Evolutionary conservation across 805 yeast species (phyloP).

Genomic region (Yamadazyma sp.): DNA sequence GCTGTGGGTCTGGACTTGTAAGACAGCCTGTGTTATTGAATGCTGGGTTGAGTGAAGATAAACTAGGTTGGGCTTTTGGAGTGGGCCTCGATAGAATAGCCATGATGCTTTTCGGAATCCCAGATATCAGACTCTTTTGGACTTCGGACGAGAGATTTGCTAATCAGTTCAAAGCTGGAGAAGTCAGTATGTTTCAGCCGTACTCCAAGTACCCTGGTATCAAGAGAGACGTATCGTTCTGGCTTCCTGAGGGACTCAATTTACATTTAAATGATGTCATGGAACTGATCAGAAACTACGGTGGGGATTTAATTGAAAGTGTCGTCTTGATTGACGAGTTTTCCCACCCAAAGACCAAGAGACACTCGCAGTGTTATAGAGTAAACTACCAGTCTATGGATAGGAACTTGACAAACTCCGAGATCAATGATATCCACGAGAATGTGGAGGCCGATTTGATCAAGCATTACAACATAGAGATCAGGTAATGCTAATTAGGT

Average conservation of each 20-base stretch:
- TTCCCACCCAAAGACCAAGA: slow-evolving; percentile 77
- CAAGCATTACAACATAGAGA: slow-evolving; percentile 52
- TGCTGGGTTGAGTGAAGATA: slow-evolving; percentile 59
- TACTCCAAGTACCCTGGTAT: slow-evolving; percentile 92
- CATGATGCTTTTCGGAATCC: slow-evolving; percentile 91
- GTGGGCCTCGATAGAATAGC: slow-evolving; percentile 93
- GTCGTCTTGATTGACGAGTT: slow-evolving; percentile 82
- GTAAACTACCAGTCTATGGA: slow-evolving; percentile 96
- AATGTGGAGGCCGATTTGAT: slow-evolving; percentile 59
- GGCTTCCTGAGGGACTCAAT: slow-evolving; percentile 58
- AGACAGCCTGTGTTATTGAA: slow-evolving; percentile 72
- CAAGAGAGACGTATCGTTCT: slow-evolving; percentile 84
- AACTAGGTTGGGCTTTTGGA: slow-evolving; percentile 97
- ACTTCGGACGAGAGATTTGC: slow-evolving; percentile 74
- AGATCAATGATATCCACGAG: slow-evolving; percentile 73
- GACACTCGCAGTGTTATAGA: slow-evolving; percentile 81
- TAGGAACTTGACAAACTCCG: slow-evolving; percentile 80
- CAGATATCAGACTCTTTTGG: slow-evolving; percentile 95
- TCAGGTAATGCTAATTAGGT: too few species aligned
- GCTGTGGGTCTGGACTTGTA: slow-evolving; percentile 94
- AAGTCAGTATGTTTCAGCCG: slow-evolving; percentile 73
- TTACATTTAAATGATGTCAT: slow-evolving; percentile 88
- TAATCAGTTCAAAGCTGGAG: slow-evolving; percentile 65
- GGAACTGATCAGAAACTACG: slow-evolving; percentile 84
- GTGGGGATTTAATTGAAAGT: slow-evolving; percentile 87